Evolutionary conservation across 176 grass and related monocot genomes (phyloP).

Genomic region (Phoenix roebelenii): DNA sequence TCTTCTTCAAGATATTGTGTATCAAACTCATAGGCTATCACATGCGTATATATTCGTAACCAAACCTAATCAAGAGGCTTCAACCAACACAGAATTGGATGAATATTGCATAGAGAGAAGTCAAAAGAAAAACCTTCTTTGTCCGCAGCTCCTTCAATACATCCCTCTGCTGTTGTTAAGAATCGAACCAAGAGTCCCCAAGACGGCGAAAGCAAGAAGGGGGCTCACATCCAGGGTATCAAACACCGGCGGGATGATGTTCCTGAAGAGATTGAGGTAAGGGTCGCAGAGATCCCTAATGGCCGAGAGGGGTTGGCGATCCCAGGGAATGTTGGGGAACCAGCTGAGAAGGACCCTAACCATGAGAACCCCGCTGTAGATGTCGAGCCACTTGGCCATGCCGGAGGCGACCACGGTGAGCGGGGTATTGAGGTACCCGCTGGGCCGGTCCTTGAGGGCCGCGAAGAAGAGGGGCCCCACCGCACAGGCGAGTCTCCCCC

Average conservation of each 20-base stretch:
- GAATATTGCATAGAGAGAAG: too few species aligned
- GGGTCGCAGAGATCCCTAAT: conserved; percentile 25
- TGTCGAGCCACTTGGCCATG: conserved; percentile 18
- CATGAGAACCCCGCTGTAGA: conserved; percentile 15
- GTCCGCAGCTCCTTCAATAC: too few species aligned
- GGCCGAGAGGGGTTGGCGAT: conserved; percentile 20
- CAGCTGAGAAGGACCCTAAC: conserved; percentile 27
- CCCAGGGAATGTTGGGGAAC: conserved; percentile 28
- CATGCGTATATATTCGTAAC: too few species aligned
- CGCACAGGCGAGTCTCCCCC: conserved; percentile 18
- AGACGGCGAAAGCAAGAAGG: conserved; percentile 18
- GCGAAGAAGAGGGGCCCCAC: conserved; percentile 42
- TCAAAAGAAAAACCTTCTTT: too few species aligned
- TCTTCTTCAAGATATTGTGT: too few species aligned
- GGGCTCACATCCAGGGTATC: conserved; percentile 19
- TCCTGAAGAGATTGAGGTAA: conserved; percentile 20
- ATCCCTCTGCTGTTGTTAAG: background rate
- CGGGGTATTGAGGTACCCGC: conserved; percentile 1
- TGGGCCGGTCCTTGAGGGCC: background rate
- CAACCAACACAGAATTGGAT: too few species aligned
- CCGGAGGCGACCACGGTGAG: background rate
- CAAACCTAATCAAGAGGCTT: too few species aligned
- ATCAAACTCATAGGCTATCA: too few species aligned
- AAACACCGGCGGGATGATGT: conserved; percentile 16
- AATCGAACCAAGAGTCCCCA: background rate